Evolutionary conservation across 805 yeast genomes (phyloP).

Genomic region (Barnettozyma sucrosica): DNA sequence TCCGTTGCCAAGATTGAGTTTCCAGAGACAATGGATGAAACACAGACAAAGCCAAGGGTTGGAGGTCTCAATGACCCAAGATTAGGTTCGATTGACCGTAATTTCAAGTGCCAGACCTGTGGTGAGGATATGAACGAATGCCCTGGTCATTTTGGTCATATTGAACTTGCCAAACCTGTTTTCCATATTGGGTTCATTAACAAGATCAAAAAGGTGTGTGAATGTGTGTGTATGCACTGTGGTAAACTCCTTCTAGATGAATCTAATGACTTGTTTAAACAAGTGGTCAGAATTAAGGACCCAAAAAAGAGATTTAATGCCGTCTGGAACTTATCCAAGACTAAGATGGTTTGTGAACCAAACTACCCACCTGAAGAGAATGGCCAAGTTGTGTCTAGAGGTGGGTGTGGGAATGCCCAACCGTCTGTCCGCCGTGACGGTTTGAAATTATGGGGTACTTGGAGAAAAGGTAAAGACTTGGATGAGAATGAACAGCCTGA

Average conservation of each 20-base stretch:
- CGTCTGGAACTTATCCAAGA: slow-evolving; percentile 88
- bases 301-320: slow-evolving; percentile 96
- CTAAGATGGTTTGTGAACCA: slow-evolving; percentile 94
- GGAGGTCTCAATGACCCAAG: slow-evolving; percentile 98
- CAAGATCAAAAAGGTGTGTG: slow-evolving; percentile 91
- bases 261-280: slow-evolving; percentile 61
- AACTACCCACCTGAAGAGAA: slow-evolving; percentile 66
- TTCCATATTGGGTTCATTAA: slow-evolving; percentile 95
- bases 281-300: slow-evolving; percentile 82
- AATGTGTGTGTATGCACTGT: slow-evolving; percentile 97
- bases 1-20: slow-evolving; percentile 97
- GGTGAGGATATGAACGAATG: slow-evolving; percentile 99
- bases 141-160: slow-evolving; percentile 99
- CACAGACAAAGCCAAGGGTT: slow-evolving; percentile 89
- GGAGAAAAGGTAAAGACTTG: slow-evolving; percentile 78
- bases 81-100: slow-evolving; percentile 94
- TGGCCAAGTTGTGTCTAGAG: slow-evolving; percentile 57
- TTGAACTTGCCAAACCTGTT: slow-evolving; percentile 96
- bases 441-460: slow-evolving; percentile 92
- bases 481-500: slow-evolving; percentile 90
- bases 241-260: slow-evolving; percentile 91
- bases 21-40: slow-evolving; percentile 99
- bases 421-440: slow-evolving; percentile 97
- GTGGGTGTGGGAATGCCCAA: slow-evolving; percentile 97
- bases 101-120: slow-evolving; percentile 97